Conservation (phyloP, 1,284 basidiomycete genomes). For the Uromyces viciae-fabae region DNA sequence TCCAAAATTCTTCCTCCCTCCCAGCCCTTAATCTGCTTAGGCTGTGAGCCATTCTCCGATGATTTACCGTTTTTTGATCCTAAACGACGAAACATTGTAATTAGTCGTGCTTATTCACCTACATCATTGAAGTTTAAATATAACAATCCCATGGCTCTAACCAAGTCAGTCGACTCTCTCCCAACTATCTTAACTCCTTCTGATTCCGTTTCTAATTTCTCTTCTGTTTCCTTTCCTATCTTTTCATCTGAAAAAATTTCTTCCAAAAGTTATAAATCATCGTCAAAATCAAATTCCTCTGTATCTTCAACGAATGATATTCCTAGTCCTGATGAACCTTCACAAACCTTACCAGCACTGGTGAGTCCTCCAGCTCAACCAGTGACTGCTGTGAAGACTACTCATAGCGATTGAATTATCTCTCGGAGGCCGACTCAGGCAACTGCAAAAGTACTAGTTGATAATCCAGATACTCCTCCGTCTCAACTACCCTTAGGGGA, state of each 20-base stretch:
- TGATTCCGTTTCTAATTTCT: too few relatives aligned
- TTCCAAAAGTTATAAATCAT: neutral
- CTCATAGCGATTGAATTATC: neutral
- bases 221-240: too few relatives aligned
- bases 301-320: neutral
- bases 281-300: neutral
- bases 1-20: neutral
- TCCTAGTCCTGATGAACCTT: neutral
- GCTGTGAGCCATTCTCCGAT: neutral
- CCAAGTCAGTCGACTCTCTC: neutral
- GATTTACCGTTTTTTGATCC: slow-evolving; percentile 1
- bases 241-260: neutral
- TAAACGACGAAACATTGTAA: neutral
- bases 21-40: neutral
- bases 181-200: neutral
- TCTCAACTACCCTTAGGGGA: too few relatives aligned
- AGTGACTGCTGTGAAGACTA: neutral
- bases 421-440: too few relatives aligned
- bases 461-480: too few relatives aligned
- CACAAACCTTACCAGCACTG: neutral
- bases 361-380: neutral
- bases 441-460: too few relatives aligned
- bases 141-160: neutral
- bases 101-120: neutral
- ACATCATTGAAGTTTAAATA: neutral